phyloP scores from a whole-genome alignment of 441 rosid species.

The Syzygium malaccense region DNA sequence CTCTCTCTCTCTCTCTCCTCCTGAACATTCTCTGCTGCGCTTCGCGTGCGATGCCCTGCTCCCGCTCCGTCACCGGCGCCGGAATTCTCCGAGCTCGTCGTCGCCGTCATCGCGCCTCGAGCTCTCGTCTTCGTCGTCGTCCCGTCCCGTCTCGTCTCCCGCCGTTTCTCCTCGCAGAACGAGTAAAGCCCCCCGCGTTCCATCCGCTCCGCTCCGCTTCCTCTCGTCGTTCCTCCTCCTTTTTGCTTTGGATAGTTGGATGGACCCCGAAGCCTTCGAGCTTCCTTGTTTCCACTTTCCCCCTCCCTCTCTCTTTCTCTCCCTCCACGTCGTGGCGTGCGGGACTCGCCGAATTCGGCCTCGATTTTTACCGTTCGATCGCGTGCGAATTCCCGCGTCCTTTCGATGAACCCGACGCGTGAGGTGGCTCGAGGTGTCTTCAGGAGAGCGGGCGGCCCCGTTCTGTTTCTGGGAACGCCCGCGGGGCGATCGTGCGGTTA shows the following conservation, averaged over 20 bases:
- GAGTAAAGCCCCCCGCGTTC: neutral
- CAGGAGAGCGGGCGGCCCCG: neutral
- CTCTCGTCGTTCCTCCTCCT: neutral
- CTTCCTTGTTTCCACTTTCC: neutral
- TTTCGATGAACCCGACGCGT: neutral
- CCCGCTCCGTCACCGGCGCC: neutral
- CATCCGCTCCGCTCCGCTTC: neutral
- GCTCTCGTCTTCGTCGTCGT: neutral
- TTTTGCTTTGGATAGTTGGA: neutral
- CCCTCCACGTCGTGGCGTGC: neutral
- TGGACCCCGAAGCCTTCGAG: neutral
- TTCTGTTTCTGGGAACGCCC: neutral
- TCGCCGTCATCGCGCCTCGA: neutral
- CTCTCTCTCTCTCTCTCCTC: neutral
- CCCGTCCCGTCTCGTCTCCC: neutral
- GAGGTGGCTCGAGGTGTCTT: neutral
- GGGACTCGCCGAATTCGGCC: too few species aligned
- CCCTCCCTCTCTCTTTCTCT: fast-evolving
- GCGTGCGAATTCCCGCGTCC: neutral
- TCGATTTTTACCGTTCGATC: neutral
- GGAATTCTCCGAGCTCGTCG: neutral
- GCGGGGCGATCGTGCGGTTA: neutral
- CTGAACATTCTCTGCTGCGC: neutral
- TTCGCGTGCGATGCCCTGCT: neutral
- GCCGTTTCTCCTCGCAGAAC: neutral